phyloP scores from a whole-genome alignment of 495 filamentous ascomycete genomes.

The Aspergillus haitiensis region DNA sequence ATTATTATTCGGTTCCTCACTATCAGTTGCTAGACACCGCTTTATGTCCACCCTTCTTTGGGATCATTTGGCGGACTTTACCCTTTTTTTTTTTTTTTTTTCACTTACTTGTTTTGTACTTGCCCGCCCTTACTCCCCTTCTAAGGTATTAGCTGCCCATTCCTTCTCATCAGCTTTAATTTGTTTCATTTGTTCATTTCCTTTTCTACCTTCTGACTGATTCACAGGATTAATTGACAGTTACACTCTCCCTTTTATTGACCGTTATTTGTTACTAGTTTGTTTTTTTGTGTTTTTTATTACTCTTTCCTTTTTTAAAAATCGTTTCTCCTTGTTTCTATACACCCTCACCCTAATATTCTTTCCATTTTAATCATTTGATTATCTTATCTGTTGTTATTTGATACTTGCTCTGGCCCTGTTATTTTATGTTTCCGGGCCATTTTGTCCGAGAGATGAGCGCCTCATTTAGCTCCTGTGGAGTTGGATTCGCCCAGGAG shows the following conservation, averaged over 20 bases:
- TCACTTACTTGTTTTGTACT: constrained; percentile 9
- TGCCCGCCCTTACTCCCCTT: not conserved
- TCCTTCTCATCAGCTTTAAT: constrained; percentile 4
- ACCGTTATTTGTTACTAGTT: not conserved
- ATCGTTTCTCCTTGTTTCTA: too few species aligned
- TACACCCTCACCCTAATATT: not conserved
- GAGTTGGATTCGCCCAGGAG: constrained; percentile 37
- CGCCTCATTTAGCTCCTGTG: constrained; percentile 32
- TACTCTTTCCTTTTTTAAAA: too few species aligned
- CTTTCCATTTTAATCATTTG: not conserved
- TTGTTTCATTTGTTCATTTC: constrained; percentile 1
- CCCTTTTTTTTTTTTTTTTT: constrained; percentile 10
- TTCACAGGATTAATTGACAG: constrained; percentile 3
- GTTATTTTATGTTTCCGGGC: constrained; percentile 25
- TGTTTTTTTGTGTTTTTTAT: not conserved
- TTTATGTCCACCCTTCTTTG: constrained; percentile 22
- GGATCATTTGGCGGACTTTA: constrained; percentile 14
- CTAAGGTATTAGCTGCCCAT: constrained; percentile 1
- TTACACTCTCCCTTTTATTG: constrained; percentile 5
- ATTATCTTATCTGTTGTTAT: too few species aligned
- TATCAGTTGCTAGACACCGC: constrained; percentile 25
- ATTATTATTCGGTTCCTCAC: constrained; percentile 19
- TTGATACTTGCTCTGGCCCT: not conserved
- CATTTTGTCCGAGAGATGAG: constrained; percentile 41
- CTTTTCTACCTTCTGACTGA: constrained; percentile 7